phyloP scores from a whole-genome alignment of 1,284 basidiomycete species.

The Blastosporella zonata region DNA sequence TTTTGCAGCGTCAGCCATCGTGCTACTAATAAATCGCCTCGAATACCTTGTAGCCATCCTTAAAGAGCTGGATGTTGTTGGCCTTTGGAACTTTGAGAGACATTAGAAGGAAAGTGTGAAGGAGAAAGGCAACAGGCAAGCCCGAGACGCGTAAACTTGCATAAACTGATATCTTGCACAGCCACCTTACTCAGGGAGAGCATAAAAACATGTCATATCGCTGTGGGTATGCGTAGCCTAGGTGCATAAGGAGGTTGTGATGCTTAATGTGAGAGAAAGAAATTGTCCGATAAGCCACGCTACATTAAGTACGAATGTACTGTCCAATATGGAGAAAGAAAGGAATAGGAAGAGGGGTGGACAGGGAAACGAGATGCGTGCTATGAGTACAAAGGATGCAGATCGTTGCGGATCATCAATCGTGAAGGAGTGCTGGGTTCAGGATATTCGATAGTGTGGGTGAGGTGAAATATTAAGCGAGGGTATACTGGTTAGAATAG shows the following conservation, averaged over 20 bases:
- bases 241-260: conserved; percentile 12
- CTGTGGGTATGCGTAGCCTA: conserved; percentile 14
- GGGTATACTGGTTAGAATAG: conserved; percentile 29
- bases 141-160: conserved; percentile 18
- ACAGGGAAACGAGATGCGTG: conserved; percentile 6
- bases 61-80: conserved; percentile 89
- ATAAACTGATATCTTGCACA: conserved; percentile 21
- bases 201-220: conserved; percentile 2
- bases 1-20: conserved; percentile 16
- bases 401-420: conserved; percentile 4
- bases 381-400: conserved; percentile 18
- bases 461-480: conserved; percentile 24
- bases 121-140: conserved; percentile 9
- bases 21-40: conserved; percentile 1
- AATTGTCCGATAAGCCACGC: conserved; percentile 16
- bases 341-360: neutral
- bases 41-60: conserved; percentile 87
- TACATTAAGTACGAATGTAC: conserved; percentile 14
- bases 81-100: conserved; percentile 93
- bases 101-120: conserved; percentile 47
- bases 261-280: conserved; percentile 9
- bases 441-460: conserved; percentile 8
- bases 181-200: conserved; percentile 14
- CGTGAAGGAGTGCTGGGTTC: conserved; percentile 7
- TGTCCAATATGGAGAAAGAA: conserved; percentile 11